phyloP scores from a whole-genome alignment of 257 asterid genomes.

The Coffea eugenioides region DNA sequence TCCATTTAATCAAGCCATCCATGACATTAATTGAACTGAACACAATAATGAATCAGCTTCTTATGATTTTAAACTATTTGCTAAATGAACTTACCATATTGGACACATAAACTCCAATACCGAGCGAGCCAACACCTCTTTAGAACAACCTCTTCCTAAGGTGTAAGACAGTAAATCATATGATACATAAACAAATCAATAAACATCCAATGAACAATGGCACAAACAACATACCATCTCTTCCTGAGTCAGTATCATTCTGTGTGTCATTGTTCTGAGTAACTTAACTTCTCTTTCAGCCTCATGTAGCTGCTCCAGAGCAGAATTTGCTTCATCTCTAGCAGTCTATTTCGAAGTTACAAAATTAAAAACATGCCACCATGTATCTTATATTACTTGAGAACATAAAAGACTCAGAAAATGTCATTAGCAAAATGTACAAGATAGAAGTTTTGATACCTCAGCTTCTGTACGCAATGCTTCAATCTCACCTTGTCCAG shows the following conservation, averaged over 20 bases:
- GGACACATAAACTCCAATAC: slow-evolving; percentile 73
- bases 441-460: slow-evolving; percentile 43
- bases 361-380: neutral
- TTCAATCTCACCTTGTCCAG: slow-evolving; percentile 66
- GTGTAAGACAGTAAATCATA: slow-evolving; percentile 43
- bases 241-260: slow-evolving; percentile 71
- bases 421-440: neutral
- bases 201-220: neutral
- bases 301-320: slow-evolving; percentile 56
- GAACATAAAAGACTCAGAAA: neutral
- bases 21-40: neutral
- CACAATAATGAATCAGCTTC: neutral
- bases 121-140: slow-evolving; percentile 97
- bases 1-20: neutral
- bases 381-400: neutral
- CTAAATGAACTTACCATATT: slow-evolving; percentile 45
- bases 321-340: slow-evolving; percentile 69
- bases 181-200: slow-evolving; percentile 30
- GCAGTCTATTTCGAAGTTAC: slow-evolving; percentile 43
- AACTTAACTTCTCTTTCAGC: slow-evolving; percentile 55
- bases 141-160: slow-evolving; percentile 88
- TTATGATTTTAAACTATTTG: neutral
- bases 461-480: slow-evolving; percentile 79
- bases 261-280: slow-evolving; percentile 50
- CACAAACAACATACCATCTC: slow-evolving; percentile 64